Evolutionary conservation across 2,329 filamentous ascomycete genomes (phyloP).

Genomic region (Colletotrichum horii): DNA sequence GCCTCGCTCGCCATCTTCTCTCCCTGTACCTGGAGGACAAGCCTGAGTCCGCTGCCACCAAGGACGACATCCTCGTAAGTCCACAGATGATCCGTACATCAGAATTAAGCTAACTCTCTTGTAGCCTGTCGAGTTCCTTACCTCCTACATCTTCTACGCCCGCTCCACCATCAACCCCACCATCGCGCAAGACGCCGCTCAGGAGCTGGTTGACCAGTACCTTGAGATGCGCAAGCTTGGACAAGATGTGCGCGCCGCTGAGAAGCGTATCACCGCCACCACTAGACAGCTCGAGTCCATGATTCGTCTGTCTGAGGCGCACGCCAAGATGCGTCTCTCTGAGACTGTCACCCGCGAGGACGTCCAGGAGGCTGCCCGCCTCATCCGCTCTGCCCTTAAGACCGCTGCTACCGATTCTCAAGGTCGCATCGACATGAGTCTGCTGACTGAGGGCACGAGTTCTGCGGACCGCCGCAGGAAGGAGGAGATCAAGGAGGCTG

Average conservation of each 20-base stretch:
- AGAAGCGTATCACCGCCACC: conserved; percentile 96
- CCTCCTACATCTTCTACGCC: conserved; percentile 96
- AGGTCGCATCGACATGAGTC: conserved; percentile 94
- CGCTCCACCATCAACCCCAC: conserved; percentile 83
- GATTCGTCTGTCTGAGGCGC: conserved; percentile 95
- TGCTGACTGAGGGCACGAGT: conserved; percentile 93
- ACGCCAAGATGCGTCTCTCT: conserved; percentile 95
- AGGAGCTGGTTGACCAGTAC: conserved; percentile 85
- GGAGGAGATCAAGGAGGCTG: conserved; percentile 82
- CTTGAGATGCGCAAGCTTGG: conserved; percentile 95
- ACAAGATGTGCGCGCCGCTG: conserved; percentile 82
- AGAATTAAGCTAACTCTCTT: conserved; percentile 27
- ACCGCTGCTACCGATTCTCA: conserved; percentile 94
- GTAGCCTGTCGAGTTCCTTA: conserved; percentile 92
- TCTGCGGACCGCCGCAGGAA: conserved; percentile 83
- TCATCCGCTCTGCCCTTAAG: conserved; percentile 94
- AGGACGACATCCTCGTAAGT: conserved; percentile 80
- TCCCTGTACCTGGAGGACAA: conserved; percentile 97
- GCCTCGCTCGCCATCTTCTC: conserved; percentile 88
- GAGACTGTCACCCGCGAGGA: conserved; percentile 78
- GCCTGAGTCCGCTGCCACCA: conserved; percentile 79
- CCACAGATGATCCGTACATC: neutral
- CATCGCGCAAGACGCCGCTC: conserved; percentile 80
- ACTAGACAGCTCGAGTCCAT: conserved; percentile 97
- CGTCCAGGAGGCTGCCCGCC: conserved; percentile 86